phyloP scores from a whole-genome alignment of 179 eudicot genomes.

The Beta macrorhiza region DNA sequence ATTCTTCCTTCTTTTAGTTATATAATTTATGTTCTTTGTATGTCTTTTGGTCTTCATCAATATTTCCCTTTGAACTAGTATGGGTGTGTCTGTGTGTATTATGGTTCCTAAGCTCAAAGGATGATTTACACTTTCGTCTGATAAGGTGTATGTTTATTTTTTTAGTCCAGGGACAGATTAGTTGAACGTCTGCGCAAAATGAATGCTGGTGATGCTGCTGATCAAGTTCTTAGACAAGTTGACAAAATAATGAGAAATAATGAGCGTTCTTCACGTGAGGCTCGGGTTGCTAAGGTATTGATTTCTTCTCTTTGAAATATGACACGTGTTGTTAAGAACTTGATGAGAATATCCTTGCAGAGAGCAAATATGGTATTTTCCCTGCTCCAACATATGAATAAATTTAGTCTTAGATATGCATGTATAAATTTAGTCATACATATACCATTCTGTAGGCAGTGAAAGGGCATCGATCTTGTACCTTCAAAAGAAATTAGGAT shows the following conservation, averaged over 20 bases:
- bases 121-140: slow-evolving; percentile 20
- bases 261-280: slow-evolving; percentile 78
- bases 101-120: background rate
- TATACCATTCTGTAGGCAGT: background rate
- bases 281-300: slow-evolving; percentile 55
- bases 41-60: background rate
- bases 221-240: slow-evolving; percentile 85
- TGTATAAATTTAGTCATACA: background rate
- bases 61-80: background rate
- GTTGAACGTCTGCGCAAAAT: slow-evolving; percentile 64
- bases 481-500: background rate
- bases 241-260: slow-evolving; percentile 73
- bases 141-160: slow-evolving; percentile 28
- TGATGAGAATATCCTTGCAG: background rate
- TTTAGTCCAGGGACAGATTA: slow-evolving; percentile 85
- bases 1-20: background rate
- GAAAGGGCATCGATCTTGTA: background rate
- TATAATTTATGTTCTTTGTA: background rate
- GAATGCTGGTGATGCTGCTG: slow-evolving; percentile 98
- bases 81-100: background rate
- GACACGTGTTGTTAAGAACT: background rate
- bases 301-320: background rate
- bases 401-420: background rate
- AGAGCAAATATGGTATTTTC: background rate
- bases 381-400: background rate